Conservation (phyloP, 73 alveolate species). For the Effrenium voratum region DNA sequence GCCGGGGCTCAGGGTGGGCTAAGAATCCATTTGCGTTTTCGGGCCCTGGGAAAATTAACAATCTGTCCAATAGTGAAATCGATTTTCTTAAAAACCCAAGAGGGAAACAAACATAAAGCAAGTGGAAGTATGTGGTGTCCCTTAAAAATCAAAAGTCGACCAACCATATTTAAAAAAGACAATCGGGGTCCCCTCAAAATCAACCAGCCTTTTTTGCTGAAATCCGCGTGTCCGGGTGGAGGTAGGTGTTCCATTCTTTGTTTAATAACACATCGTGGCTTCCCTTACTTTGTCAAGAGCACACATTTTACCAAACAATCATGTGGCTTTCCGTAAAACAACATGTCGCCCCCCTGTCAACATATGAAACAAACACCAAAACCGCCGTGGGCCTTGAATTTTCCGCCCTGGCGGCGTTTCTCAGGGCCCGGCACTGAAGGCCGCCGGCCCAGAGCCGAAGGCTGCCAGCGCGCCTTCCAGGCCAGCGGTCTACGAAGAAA, state of each 20-base stretch:
- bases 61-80: not conserved
- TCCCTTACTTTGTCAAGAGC: not conserved
- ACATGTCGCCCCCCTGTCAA: not conserved
- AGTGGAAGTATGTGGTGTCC: not conserved
- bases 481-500: too few relatives aligned
- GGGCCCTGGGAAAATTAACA: not conserved
- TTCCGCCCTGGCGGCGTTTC: too few relatives aligned
- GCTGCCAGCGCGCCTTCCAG: constrained; percentile 22
- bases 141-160: not conserved
- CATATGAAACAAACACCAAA: too few relatives aligned
- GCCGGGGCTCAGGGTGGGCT: too few relatives aligned
- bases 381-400: too few relatives aligned
- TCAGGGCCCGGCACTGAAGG: constrained; percentile 26
- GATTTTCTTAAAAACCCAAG: not conserved
- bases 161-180: too few relatives aligned
- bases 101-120: not conserved
- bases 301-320: not conserved
- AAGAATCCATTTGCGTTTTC: too few relatives aligned
- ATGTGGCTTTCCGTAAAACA: not conserved
- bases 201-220: too few relatives aligned
- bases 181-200: too few relatives aligned
- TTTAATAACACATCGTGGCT: not conserved
- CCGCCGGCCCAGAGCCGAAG: constrained; percentile 30
- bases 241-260: not conserved
- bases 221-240: too few relatives aligned